Percentiles rank a stretch among this genome's conserved stretches.
phyloP scores from a whole-genome alignment of 2,329 filamentous ascomycete genomes.

The Cercospora nicotianae region DNA sequence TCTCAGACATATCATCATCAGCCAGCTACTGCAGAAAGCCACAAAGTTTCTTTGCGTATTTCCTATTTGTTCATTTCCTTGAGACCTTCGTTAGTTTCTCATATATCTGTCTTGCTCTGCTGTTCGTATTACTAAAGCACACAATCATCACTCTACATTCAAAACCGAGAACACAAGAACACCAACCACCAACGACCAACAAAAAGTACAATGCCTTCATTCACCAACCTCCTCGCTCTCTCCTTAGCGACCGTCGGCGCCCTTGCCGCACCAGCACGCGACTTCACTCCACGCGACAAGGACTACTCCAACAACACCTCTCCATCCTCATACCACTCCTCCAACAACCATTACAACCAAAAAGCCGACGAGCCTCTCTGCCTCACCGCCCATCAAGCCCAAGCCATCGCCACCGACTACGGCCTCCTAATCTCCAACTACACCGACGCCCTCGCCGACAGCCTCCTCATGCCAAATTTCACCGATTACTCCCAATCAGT shows the following conservation, averaged over 20 bases:
- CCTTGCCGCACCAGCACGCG: slow-evolving; percentile 24
- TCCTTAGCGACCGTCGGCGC: slow-evolving; percentile 10
- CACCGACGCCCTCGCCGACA: slow-evolving; percentile 29
- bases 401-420: slow-evolving; percentile 34
- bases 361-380: slow-evolving; percentile 15
- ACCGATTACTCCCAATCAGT: slow-evolving; percentile 39
- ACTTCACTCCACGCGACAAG: slow-evolving; percentile 31
- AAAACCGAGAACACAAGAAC: not conserved
- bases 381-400: slow-evolving; percentile 29
- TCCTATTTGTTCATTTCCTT: slow-evolving; percentile 15
- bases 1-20: slow-evolving; percentile 10
- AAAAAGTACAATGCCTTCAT: slow-evolving; percentile 9
- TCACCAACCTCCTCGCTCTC: not conserved
- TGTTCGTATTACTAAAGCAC: not conserved
- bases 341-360: slow-evolving; percentile 5
- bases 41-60: slow-evolving; percentile 11
- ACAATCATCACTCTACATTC: not conserved
- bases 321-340: slow-evolving; percentile 30
- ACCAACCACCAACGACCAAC: not conserved
- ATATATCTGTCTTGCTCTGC: slow-evolving; percentile 8
- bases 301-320: slow-evolving; percentile 31
- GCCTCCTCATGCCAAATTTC: slow-evolving; percentile 31
- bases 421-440: slow-evolving; percentile 35
- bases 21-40: slow-evolving; percentile 8
- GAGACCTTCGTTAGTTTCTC: slow-evolving; percentile 13